Evolutionary conservation across 768 basidiomycete species (phyloP).

Genomic region (Neoboletus magnificus): DNA sequence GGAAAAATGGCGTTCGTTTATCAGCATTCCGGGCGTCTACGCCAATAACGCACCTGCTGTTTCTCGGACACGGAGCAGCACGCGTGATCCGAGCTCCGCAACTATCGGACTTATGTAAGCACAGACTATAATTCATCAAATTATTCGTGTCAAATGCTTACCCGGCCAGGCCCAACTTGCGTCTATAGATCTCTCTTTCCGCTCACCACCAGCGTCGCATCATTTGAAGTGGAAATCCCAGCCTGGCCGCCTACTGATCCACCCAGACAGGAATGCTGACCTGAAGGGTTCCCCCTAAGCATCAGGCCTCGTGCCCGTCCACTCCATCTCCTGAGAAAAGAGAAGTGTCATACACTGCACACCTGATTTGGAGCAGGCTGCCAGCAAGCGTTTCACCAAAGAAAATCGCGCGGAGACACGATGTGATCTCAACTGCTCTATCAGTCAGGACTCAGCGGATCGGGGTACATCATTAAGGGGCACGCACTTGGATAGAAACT

Average conservation of each 20-base stretch:
- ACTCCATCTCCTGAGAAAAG: constrained; percentile 11
- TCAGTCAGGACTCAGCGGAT: constrained; percentile 7
- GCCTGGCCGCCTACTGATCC: neutral
- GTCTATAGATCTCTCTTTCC: neutral
- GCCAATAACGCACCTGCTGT: constrained; percentile 7
- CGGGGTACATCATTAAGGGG: constrained; percentile 10
- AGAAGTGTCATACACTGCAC: neutral
- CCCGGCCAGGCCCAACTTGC: neutral
- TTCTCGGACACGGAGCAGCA: constrained; percentile 14
- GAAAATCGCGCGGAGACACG: constrained; percentile 1
- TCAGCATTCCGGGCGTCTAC: constrained; percentile 25
- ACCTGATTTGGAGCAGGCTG: constrained; percentile 4
- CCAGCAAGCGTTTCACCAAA: constrained; percentile 12
- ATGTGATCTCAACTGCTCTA: constrained; percentile 1
- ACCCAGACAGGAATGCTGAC: neutral
- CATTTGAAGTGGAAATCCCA: neutral
- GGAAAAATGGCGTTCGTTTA: constrained; percentile 33
- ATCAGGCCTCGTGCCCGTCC: constrained; percentile 1
- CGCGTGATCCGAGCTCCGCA: constrained; percentile 30
- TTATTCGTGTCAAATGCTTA: neutral
- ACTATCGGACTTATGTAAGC: constrained; percentile 27
- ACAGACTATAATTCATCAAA: neutral
- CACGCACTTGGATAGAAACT: constrained; percentile 9
- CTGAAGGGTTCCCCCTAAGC: constrained; percentile 1
- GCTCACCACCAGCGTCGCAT: neutral